Conservation (phyloP, 345 rosid species). For the Lepidium africanum region DNA sequence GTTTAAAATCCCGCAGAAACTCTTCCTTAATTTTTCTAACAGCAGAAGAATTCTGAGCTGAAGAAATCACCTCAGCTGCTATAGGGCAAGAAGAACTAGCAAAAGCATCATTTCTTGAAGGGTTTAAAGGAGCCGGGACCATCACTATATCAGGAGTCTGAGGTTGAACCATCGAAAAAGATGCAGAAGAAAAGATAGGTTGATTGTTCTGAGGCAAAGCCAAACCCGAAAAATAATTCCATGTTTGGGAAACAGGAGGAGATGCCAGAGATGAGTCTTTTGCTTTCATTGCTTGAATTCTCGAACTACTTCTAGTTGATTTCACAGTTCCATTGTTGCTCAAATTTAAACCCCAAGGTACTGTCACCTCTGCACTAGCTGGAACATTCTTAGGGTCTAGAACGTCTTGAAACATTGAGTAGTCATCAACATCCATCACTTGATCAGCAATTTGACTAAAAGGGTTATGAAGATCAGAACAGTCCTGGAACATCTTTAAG, state of each 20-base stretch:
- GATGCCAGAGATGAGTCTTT: not conserved
- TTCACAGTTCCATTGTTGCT: slow-evolving; percentile 12
- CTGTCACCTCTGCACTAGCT: slow-evolving; percentile 53
- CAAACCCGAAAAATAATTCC: not conserved
- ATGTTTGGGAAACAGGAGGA: not conserved
- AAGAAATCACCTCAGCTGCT: slow-evolving; percentile 1
- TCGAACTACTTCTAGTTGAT: slow-evolving; percentile 10
- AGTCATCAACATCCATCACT: slow-evolving; percentile 35
- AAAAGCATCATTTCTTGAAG: slow-evolving; percentile 1
- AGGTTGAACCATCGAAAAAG: not conserved
- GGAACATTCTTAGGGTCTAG: slow-evolving; percentile 49
- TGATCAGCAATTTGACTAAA: slow-evolving; percentile 19
- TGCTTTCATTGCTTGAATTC: not conserved
- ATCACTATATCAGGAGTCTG: slow-evolving; percentile 16
- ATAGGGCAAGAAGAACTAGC: slow-evolving; percentile 6
- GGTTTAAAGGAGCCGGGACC: not conserved
- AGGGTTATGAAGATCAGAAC: not conserved
- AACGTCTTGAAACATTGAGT: slow-evolving; percentile 44
- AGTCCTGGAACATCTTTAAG: not conserved
- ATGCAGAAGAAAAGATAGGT: not conserved
- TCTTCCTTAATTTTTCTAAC: slow-evolving; percentile 28
- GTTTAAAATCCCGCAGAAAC: slow-evolving; percentile 46
- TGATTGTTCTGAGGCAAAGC: not conserved
- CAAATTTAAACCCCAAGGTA: slow-evolving; percentile 44
- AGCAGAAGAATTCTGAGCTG: slow-evolving; percentile 8